Base-by-base conservation (phyloP, 306 rosid species). In the Castanea mollissima region DNA sequence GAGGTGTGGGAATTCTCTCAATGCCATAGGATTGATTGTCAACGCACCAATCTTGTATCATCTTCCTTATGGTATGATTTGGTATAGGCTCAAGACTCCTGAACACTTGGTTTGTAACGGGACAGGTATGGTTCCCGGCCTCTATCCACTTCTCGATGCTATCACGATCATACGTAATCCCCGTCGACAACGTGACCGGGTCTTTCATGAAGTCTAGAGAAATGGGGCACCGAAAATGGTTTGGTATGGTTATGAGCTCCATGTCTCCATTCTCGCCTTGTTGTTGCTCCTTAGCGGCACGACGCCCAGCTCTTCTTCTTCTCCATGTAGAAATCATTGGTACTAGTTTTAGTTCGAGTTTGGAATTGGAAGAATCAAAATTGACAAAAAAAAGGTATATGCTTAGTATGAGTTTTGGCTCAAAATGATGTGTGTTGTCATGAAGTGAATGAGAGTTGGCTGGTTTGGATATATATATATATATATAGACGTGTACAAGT, bases 1-100 rank as follows among this genome's bases (percentile, higher is more conserved):
- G 79, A 7, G 90, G 90, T 0, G 92, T 88, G 12, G 90, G 89
- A 10, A 88, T 86, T 27, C 92, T 76, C 77, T 88, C 86, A 2
- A 88, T 74, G 14, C 92, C 90, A 14, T 70, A 73, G 1, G 85
- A 78, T 35, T 52, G 63, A 57, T 88, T 84, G 31, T 83, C 82
- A 0, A 86, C 88, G 21, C 92, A 88, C 92, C 92, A 88, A 52
- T 81, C 86, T 44, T 88, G 92, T 27, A 88, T 88, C 89, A 86
- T 83, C 63, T 80, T 84, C 72, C 90, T 70, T 46, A 88, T 79
- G 74, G 87, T 67, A 59, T 88, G 92, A 49, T 88, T 88, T 0
- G 92, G 90, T 18, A 88, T 84, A 0, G 79, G 81, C 67, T 88
- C 90, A 12, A 84, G 55, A 54, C 69, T 79, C 3, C 49, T 70